These are phyloP conservation scores for Cladorrhinum samala DNA, from an alignment of 495 filamentous ascomycete genomes.

Conservation along the genomic window DNA sequence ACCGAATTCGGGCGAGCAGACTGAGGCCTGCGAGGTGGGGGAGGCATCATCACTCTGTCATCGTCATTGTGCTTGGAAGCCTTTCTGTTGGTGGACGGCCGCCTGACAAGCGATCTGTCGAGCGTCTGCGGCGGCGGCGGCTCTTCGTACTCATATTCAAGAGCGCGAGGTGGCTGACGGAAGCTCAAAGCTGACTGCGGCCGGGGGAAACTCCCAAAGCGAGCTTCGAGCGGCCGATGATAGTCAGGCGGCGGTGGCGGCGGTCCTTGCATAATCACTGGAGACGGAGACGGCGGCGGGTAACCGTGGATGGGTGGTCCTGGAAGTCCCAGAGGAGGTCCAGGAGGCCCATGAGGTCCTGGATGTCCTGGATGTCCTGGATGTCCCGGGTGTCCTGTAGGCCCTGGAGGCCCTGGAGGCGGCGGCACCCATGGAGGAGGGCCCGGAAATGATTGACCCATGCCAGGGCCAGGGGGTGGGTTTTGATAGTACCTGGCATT, in stretches of 20 bases:
- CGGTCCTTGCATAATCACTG: slow-evolving; percentile 18
- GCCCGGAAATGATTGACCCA: slow-evolving; percentile 14
- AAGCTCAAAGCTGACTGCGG: slow-evolving; percentile 41
- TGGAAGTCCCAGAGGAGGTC: not conserved
- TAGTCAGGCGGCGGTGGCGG: slow-evolving; percentile 24
- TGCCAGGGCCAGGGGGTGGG: slow-evolving; percentile 10
- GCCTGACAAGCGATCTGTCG: slow-evolving; percentile 28
- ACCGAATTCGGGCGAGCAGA: slow-evolving; percentile 33
- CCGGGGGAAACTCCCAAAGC: slow-evolving; percentile 31
- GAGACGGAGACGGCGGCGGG: slow-evolving; percentile 13
- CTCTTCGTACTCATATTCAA: slow-evolving; percentile 30
- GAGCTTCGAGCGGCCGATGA: slow-evolving; percentile 27
- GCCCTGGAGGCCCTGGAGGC: slow-evolving; percentile 19
- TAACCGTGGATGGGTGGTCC: slow-evolving; percentile 5
- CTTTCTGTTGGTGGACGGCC: slow-evolving; percentile 34
- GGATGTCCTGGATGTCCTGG: too few relatives aligned
- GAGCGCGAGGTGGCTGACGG: slow-evolving; percentile 23
- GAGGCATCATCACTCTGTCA: slow-evolving; percentile 36
- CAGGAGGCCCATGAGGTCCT: not conserved
- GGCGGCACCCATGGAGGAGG: slow-evolving; percentile 6
- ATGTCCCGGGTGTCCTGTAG: too few relatives aligned
- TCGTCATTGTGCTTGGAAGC: slow-evolving; percentile 30
- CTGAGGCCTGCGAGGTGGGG: slow-evolving; percentile 29
- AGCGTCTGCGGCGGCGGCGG: slow-evolving; percentile 8
- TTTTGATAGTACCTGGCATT: slow-evolving; percentile 22